These are phyloP conservation scores for Penicillium turbatum DNA, from an alignment of 495 filamentous ascomycete species.

Conservation along the genomic window DNA sequence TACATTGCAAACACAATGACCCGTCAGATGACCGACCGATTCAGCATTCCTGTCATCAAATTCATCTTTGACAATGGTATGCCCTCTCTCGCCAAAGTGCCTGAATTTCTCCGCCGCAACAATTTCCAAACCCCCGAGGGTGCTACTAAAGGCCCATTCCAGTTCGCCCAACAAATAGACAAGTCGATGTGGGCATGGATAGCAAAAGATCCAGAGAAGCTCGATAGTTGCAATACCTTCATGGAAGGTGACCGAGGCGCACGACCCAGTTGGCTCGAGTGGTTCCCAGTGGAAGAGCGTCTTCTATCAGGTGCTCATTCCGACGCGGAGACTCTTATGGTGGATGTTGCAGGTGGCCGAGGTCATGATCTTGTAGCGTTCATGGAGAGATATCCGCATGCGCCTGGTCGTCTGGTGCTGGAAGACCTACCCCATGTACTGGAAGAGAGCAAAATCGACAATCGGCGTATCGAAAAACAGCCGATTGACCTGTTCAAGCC, in stretches of 20 bases:
- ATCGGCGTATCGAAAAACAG: conserved; percentile 14
- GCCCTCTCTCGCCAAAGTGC: conserved; percentile 12
- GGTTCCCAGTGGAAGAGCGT: conserved; percentile 28
- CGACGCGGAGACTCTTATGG: conserved; percentile 31
- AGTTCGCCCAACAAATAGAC: conserved; percentile 11
- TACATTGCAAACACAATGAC: conserved; percentile 16
- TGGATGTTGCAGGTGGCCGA: conserved; percentile 48
- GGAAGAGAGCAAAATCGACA: conserved; percentile 12
- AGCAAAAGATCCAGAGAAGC: conserved; percentile 1
- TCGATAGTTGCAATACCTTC: conserved; percentile 22
- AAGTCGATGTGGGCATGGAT: conserved; percentile 11
- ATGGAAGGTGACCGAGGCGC: conserved; percentile 20
- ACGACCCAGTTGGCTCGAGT: conserved; percentile 23
- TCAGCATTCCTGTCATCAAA: conserved; percentile 12
- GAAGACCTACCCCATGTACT: conserved; percentile 21
- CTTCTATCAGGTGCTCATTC: conserved; percentile 12
- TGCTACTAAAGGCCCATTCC: not conserved
- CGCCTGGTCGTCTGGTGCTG: conserved; percentile 16
- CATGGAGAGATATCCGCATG: conserved; percentile 23
- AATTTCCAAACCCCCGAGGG: conserved; percentile 12
- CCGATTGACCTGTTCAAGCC: conserved; percentile 35
- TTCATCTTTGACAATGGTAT: conserved; percentile 20
- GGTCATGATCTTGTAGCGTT: conserved; percentile 44
- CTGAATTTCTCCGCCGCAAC: conserved; percentile 16
- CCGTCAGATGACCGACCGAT: conserved; percentile 14